Conservation (phyloP, 2,329 filamentous ascomycete genomes). For the Chrysosporium queenslandicum region DNA sequence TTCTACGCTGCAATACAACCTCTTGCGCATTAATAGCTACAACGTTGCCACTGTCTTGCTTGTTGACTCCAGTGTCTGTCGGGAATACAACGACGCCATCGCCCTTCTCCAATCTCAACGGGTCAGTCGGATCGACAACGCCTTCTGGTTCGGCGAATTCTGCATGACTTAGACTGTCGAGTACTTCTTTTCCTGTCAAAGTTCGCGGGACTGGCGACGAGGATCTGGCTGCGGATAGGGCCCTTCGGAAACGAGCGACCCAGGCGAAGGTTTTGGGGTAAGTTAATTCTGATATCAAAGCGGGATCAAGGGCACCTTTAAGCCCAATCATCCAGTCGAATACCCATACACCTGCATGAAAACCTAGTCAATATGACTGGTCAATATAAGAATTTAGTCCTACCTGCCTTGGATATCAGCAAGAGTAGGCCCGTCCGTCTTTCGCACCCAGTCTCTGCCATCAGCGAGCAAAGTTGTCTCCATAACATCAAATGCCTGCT, state of each 20-base stretch:
- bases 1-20: slow-evolving; percentile 48
- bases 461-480: slow-evolving; percentile 56
- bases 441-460: slow-evolving; percentile 55
- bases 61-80: slow-evolving; percentile 50
- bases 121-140: slow-evolving; percentile 43
- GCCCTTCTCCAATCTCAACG: slow-evolving; percentile 45
- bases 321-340: slow-evolving; percentile 56
- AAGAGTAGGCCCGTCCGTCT: slow-evolving; percentile 44
- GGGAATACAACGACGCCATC: slow-evolving; percentile 51
- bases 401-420: slow-evolving; percentile 55
- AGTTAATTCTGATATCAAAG: slow-evolving; percentile 41
- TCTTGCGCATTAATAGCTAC: slow-evolving; percentile 45
- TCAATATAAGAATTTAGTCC: background rate
- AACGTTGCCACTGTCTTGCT: slow-evolving; percentile 50
- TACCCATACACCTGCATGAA: slow-evolving; percentile 46
- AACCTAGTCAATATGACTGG: slow-evolving; percentile 3
- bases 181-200: slow-evolving; percentile 43
- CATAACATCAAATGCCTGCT: slow-evolving; percentile 46
- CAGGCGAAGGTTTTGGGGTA: slow-evolving; percentile 56
- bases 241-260: slow-evolving; percentile 51
- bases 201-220: slow-evolving; percentile 33
- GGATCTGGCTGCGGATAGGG: slow-evolving; percentile 37
- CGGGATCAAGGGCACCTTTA: slow-evolving; percentile 45
- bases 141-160: slow-evolving; percentile 40
- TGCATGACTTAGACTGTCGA: slow-evolving; percentile 20